Percentiles rank a stretch among this genome's conserved stretches.
Conservation (phyloP, 768 basidiomycete genomes). For the Phylloporus scabripes region DNA sequence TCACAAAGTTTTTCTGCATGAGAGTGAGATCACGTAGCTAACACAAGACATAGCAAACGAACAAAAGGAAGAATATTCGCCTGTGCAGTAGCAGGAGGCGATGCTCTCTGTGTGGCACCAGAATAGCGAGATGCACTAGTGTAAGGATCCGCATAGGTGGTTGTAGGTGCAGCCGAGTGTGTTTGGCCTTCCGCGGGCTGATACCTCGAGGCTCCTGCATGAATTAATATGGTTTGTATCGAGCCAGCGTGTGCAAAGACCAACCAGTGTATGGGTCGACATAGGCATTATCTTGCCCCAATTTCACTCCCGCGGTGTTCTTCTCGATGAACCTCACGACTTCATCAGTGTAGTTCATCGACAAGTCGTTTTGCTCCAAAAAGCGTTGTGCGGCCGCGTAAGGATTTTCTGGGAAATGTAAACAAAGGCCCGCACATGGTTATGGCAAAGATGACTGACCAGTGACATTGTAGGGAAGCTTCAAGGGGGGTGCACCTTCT, state of each 20-base stretch:
- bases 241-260: background rate
- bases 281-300: conserved; percentile 58
- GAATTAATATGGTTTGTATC: background rate
- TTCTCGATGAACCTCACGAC: conserved; percentile 92
- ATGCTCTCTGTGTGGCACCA: conserved; percentile 34
- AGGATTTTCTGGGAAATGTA: conserved; percentile 67
- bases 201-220: conserved; percentile 60
- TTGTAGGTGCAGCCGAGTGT: conserved; percentile 26
- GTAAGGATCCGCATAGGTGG: conserved; percentile 59
- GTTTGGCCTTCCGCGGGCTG: conserved; percentile 37
- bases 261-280: conserved; percentile 89
- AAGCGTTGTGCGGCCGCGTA: conserved; percentile 87
- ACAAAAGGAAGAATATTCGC: conserved; percentile 51
- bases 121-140: conserved; percentile 66
- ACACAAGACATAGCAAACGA: conserved; percentile 15
- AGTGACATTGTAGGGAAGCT: conserved; percentile 86
- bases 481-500: conserved; percentile 88
- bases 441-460: conserved; percentile 42
- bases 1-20: conserved; percentile 52
- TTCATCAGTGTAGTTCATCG: conserved; percentile 78
- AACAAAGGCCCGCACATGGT: background rate
- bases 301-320: conserved; percentile 72
- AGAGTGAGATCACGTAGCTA: background rate
- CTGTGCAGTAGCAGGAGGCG: conserved; percentile 24
- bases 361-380: conserved; percentile 76